Evolutionary conservation across 768 basidiomycete genomes (phyloP).

Genomic region (Mycena sanguinolenta): DNA sequence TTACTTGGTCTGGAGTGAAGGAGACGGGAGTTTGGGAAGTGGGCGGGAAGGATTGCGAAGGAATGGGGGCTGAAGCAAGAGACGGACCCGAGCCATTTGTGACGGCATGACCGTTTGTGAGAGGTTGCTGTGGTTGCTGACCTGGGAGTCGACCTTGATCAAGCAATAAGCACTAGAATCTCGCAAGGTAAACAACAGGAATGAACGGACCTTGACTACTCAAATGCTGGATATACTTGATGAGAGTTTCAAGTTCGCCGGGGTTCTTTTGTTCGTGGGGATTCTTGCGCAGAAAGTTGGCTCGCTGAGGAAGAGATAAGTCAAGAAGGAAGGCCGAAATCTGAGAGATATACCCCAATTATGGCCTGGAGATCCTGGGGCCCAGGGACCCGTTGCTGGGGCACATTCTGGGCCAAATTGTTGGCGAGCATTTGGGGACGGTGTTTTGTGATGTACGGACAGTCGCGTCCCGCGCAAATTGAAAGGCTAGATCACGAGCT

Average conservation of each 20-base stretch:
- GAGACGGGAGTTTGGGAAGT: constrained; percentile 82
- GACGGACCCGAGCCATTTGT: constrained; percentile 44
- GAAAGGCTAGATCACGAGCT: constrained; percentile 40
- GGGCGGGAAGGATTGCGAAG: constrained; percentile 62
- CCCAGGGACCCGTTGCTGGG: constrained; percentile 48
- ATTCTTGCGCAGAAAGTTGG: constrained; percentile 64
- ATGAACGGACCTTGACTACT: constrained; percentile 45
- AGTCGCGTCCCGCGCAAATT: constrained; percentile 32
- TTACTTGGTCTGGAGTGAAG: constrained; percentile 83
- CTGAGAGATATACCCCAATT: constrained; percentile 52
- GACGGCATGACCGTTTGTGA: constrained; percentile 54
- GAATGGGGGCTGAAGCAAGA: constrained; percentile 56
- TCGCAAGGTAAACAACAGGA: constrained; percentile 24
- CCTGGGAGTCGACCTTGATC: constrained; percentile 41
- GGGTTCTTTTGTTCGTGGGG: constrained; percentile 63
- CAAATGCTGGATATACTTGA: constrained; percentile 63
- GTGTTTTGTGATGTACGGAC: constrained; percentile 7
- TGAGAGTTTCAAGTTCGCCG: constrained; percentile 59
- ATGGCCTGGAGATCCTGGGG: constrained; percentile 57
- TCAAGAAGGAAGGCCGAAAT: constrained; percentile 26
- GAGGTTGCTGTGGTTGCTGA: constrained; percentile 42
- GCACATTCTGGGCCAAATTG: constrained; percentile 49
- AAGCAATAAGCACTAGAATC: constrained; percentile 9
- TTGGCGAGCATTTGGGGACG: constrained; percentile 52
- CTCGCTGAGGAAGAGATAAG: constrained; percentile 52